Percentiles rank a stretch among this genome's conserved stretches.
Evolutionary conservation across 495 filamentous ascomycete genomes (phyloP).

Genomic region (Aspergillus baeticus): DNA sequence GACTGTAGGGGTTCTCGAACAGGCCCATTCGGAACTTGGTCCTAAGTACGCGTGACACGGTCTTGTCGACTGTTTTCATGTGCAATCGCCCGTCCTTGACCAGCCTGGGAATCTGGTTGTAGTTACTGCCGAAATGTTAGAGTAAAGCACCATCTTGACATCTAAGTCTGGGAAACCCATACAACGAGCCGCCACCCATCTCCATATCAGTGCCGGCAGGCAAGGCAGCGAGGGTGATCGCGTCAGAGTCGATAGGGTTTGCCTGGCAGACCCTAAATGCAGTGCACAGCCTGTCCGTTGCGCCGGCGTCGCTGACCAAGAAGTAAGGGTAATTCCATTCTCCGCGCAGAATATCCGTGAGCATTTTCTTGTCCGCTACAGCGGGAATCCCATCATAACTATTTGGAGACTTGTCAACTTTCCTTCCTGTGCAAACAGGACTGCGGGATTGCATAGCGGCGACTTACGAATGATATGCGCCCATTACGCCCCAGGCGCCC

Average conservation of each 20-base stretch:
- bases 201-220: conserved; percentile 71
- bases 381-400: conserved; percentile 64
- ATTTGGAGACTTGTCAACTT: background rate
- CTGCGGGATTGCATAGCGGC: background rate
- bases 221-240: conserved; percentile 54
- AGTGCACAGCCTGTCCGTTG: conserved; percentile 62
- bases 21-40: conserved; percentile 68
- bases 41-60: conserved; percentile 59
- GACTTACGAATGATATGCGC: conserved; percentile 59
- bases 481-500: conserved; percentile 65
- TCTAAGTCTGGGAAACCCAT: conserved; percentile 1
- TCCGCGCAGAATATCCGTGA: conserved; percentile 65
- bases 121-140: conserved; percentile 53
- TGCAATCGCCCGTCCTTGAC: conserved; percentile 57
- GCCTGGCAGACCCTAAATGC: conserved; percentile 60
- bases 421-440: too few relatives aligned
- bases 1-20: conserved; percentile 66
- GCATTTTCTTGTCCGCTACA: conserved; percentile 56
- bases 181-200: conserved; percentile 71
- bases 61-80: conserved; percentile 56
- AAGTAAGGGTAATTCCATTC: conserved; percentile 72
- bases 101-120: conserved; percentile 60
- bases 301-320: conserved; percentile 60
- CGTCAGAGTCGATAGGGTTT: conserved; percentile 58
- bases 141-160: background rate